Percentiles rank a stretch among this genome's conserved stretches.
phyloP scores from a whole-genome alignment of 1,284 basidiomycete genomes.

The Apiotrichum porosum region DNA sequence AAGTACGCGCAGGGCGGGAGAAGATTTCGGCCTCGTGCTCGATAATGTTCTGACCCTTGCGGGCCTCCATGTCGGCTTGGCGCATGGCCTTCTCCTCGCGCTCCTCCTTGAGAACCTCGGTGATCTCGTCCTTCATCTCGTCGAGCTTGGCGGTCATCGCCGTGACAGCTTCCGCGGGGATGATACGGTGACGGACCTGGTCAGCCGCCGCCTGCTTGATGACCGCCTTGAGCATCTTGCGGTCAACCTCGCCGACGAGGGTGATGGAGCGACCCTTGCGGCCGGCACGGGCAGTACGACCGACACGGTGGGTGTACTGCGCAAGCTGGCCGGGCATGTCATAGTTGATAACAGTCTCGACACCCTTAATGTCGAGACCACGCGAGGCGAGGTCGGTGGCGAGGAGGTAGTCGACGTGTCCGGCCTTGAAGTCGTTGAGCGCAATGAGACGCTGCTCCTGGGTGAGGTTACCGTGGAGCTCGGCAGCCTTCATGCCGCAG shows the following conservation, averaged over 20 bases:
- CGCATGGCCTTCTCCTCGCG: slow-evolving; percentile 89
- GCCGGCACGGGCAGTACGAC: slow-evolving; percentile 92
- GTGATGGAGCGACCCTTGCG: slow-evolving; percentile 89
- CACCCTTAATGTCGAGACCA: slow-evolving; percentile 93
- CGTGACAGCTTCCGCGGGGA: slow-evolving; percentile 72
- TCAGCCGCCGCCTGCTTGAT: slow-evolving; percentile 84
- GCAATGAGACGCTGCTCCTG: slow-evolving; percentile 91
- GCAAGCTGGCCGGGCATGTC: slow-evolving; percentile 93
- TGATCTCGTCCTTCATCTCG: slow-evolving; percentile 70
- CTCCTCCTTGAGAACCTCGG: slow-evolving; percentile 82
- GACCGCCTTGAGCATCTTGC: slow-evolving; percentile 92
- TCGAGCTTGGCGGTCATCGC: slow-evolving; percentile 70
- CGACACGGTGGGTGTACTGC: slow-evolving; percentile 93
- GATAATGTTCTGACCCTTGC: slow-evolving; percentile 93
- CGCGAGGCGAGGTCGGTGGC: slow-evolving; percentile 94
- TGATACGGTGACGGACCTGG: slow-evolving; percentile 81
- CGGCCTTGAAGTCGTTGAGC: slow-evolving; percentile 80
- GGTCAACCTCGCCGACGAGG: slow-evolving; percentile 90
- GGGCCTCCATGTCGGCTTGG: slow-evolving; percentile 91
- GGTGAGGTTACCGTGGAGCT: slow-evolving; percentile 89
- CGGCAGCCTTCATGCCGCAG: slow-evolving; percentile 78
- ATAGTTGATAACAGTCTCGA: slow-evolving; percentile 97
- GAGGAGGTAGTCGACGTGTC: slow-evolving; percentile 80
- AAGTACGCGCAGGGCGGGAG: slow-evolving; percentile 86
- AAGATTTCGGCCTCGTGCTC: slow-evolving; percentile 93